Evolutionary conservation across 1,284 basidiomycete genomes (phyloP).

Genomic region (Malassezia pachydermatis): DNA sequence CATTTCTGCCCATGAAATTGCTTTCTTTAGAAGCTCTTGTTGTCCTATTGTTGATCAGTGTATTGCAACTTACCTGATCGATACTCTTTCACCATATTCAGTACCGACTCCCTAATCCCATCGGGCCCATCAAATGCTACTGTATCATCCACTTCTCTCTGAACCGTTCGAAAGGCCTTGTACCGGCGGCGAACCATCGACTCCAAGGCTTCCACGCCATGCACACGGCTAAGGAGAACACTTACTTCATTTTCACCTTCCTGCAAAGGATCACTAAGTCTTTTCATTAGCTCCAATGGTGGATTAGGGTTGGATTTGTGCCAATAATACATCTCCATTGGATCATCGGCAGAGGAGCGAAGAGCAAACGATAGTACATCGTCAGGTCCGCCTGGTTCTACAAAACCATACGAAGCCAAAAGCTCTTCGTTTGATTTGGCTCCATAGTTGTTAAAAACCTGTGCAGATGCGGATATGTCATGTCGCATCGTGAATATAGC

Average conservation of each 20-base stretch:
- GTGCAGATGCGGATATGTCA: background rate
- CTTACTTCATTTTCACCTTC: background rate
- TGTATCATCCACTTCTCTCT: slow-evolving; percentile 4
- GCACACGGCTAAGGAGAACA: slow-evolving; percentile 1
- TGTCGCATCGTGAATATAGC: background rate
- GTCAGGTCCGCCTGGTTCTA: slow-evolving; percentile 19
- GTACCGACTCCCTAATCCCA: background rate
- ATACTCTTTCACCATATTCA: slow-evolving; percentile 16
- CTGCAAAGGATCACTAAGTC: background rate
- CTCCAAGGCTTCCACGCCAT: slow-evolving; percentile 9
- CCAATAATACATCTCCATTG: slow-evolving; percentile 3
- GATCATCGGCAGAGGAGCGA: background rate
- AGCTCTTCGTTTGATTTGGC: slow-evolving; percentile 45
- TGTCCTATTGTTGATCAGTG: background rate
- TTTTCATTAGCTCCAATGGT: slow-evolving; percentile 12
- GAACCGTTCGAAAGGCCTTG: background rate
- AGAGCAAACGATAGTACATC: slow-evolving; percentile 31
- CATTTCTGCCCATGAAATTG: background rate
- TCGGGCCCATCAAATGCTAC: background rate
- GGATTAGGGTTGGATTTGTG: background rate
- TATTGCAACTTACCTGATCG: slow-evolving; percentile 7
- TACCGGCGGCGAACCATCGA: slow-evolving; percentile 1
- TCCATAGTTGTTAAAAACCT: slow-evolving; percentile 45
- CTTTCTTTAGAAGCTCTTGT: background rate
- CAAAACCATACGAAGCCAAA: slow-evolving; percentile 35